Conservation (phyloP, 1,284 basidiomycete genomes). For the Bondarzewia mesenterica region DNA sequence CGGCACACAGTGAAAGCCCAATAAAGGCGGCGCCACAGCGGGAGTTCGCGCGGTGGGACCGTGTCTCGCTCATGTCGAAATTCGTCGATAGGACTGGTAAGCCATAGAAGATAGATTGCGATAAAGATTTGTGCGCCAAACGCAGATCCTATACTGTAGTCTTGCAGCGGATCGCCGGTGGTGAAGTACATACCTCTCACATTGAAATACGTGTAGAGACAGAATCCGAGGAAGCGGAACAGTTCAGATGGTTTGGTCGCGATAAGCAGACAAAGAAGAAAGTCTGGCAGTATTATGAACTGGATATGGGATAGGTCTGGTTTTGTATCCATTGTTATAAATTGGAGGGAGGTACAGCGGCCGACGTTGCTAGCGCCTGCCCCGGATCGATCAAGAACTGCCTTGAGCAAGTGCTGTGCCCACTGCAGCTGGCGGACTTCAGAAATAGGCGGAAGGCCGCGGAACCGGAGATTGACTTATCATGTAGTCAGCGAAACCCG, state of each 20-base stretch:
- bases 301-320: background rate
- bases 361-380: too few relatives aligned
- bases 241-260: background rate
- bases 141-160: conserved; percentile 8
- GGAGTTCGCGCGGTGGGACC: conserved; percentile 1
- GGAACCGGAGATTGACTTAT: too few relatives aligned
- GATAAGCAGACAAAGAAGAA: conserved; percentile 1
- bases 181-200: background rate
- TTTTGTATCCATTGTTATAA: background rate
- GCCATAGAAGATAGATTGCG: conserved; percentile 11
- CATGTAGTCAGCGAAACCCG: too few relatives aligned
- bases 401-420: too few relatives aligned
- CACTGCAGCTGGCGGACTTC: too few relatives aligned
- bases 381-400: too few relatives aligned
- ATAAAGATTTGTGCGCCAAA: conserved; percentile 12
- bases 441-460: too few relatives aligned
- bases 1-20: conserved; percentile 11
- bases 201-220: background rate
- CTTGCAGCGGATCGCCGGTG: conserved; percentile 6
- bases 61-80: conserved; percentile 13
- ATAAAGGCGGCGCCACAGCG: conserved; percentile 8
- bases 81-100: conserved; percentile 10
- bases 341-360: too few relatives aligned
- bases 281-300: background rate
- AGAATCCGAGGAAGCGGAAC: background rate